Evolutionary conservation across 2,329 filamentous ascomycete species (phyloP).

Genomic region (Monosporascus sp.): DNA sequence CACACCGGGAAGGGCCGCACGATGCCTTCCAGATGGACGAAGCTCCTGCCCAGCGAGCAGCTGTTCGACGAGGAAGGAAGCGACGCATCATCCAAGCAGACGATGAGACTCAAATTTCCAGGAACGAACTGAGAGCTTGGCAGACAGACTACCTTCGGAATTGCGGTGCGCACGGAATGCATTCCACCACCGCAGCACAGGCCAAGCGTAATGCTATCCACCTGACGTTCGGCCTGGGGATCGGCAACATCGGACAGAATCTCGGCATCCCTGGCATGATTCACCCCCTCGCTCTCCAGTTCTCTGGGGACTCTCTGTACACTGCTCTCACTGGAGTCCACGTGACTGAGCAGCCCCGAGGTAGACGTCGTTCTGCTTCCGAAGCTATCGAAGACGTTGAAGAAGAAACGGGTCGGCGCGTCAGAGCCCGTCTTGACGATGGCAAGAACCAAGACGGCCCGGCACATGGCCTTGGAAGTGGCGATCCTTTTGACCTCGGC

Average conservation of each 20-base stretch:
- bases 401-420: slow-evolving; percentile 29
- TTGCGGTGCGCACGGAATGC: slow-evolving; percentile 32
- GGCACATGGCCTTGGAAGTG: slow-evolving; percentile 20
- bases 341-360: slow-evolving; percentile 13
- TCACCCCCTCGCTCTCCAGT: slow-evolving; percentile 43
- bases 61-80: slow-evolving; percentile 19
- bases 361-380: slow-evolving; percentile 34
- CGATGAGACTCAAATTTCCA: slow-evolving; percentile 29
- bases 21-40: slow-evolving; percentile 10
- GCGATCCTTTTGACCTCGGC: slow-evolving; percentile 14
- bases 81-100: slow-evolving; percentile 20
- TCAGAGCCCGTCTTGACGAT: slow-evolving; percentile 30
- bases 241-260: slow-evolving; percentile 31
- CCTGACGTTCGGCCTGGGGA: slow-evolving; percentile 34
- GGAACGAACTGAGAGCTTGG: slow-evolving; percentile 36
- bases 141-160: slow-evolving; percentile 42
- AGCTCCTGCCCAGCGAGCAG: slow-evolving; percentile 5
- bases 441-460: slow-evolving; percentile 15
- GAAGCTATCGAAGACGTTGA: slow-evolving; percentile 38
- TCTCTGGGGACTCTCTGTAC: slow-evolving; percentile 39
- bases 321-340: slow-evolving; percentile 31
- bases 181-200: slow-evolving; percentile 26
- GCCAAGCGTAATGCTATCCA: slow-evolving; percentile 38
- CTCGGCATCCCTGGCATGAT: slow-evolving; percentile 23
- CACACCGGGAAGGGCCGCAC: slow-evolving; percentile 18